Evolutionary conservation across 2,329 filamentous ascomycete species (phyloP), one percentile per base, ranked within the genome.

Genomic region (Didymellaceae sp.): DNA sequence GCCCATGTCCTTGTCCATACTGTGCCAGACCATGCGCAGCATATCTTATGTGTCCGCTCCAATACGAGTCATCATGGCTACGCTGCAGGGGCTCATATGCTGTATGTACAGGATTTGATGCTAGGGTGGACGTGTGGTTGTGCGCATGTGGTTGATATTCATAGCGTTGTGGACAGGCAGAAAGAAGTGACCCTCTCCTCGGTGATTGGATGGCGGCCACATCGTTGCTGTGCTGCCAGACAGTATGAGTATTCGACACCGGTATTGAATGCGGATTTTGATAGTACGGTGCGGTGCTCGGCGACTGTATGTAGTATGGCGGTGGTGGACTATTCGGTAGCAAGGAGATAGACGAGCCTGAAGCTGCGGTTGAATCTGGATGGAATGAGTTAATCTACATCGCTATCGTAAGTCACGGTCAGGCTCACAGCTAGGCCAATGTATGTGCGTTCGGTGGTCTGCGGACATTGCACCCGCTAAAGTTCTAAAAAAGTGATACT

Each of bases 381-480:
- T 8, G 18, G 24, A 11, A 31, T 32, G 20, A 24, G 28, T 11
- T 13, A 28, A 16, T 21, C n/a, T 22, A 6, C 11, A 7, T 37
- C n/a, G 9, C 9, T n/a, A n/a, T 18, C 14, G 16, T 14, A 26
- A 4, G 17, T 35, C 10, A 7, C 10, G n/a, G 10, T 6, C 17
- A 38, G 25, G 42, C 28, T 14, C 39, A 39, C 34, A 46, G 21
- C 16, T n/a, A 38, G 35, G 18, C 24, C 24, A 31, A 17, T 38
- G 24, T 2, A 25, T 14, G n/a, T 30, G 34, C 26, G 25, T 32
- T 11, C 31, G 43, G 14, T 5, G n/a, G 11, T 46, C 16, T 14
- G 17, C 21, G 38, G 37, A 5, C 45, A 48, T 48, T 21, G 4
- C 16, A 34, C 17, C 22, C 11, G 34, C 8, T 24, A 26, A n/a